These are phyloP conservation scores for Thielaviopsis musarum DNA, from an alignment of 2,329 filamentous ascomycete species.

Conservation along the genomic window DNA sequence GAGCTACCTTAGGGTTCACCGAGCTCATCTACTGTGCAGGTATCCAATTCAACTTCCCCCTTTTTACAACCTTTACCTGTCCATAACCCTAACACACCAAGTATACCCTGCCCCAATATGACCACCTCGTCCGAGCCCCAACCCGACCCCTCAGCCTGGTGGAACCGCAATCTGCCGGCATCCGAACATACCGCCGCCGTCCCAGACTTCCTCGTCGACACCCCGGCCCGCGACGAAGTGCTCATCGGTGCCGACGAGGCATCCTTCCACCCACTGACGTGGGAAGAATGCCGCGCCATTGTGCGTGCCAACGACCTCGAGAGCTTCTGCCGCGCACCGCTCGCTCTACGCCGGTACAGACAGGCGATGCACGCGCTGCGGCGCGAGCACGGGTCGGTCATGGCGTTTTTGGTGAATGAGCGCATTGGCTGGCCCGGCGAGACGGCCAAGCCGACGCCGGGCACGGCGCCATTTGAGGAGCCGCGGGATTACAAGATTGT, in stretches of 20 bases:
- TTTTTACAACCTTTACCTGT: no score
- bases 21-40: no score
- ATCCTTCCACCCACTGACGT: constrained; percentile 45
- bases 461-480: constrained; percentile 4
- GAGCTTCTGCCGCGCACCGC: constrained; percentile 59
- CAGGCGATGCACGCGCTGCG: constrained; percentile 49
- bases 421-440: constrained; percentile 47
- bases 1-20: no score
- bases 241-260: constrained; percentile 58
- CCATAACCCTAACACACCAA: no score
- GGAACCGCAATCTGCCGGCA: constrained; percentile 64
- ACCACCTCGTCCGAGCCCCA: neutral
- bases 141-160: constrained; percentile 38
- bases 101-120: neutral
- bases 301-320: constrained; percentile 52
- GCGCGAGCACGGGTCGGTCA: constrained; percentile 55
- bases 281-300: constrained; percentile 51
- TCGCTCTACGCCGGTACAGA: constrained; percentile 62
- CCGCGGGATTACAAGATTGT: constrained; percentile 53
- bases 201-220: constrained; percentile 49
- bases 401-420: constrained; percentile 56
- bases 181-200: constrained; percentile 46
- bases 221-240: constrained; percentile 48
- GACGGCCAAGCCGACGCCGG: neutral
- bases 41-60: no score